Conservation (phyloP, 73 alveolate genomes). For the Tetrahymena elliotti region DNA sequence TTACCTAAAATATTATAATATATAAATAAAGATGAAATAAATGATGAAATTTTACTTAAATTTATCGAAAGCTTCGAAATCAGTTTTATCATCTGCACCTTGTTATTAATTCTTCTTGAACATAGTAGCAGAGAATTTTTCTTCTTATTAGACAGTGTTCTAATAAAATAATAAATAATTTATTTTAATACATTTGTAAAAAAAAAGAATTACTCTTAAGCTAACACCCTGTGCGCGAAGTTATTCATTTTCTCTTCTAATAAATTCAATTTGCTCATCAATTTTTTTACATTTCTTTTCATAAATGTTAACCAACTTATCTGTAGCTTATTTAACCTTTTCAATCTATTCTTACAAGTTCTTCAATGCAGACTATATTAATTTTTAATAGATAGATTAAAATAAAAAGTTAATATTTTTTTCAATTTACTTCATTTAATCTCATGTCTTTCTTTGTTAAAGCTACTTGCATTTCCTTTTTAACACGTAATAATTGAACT, state of each 20-base stretch:
- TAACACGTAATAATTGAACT: constrained; percentile 17
- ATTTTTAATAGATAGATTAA: neutral
- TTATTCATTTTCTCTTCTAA: constrained; percentile 34
- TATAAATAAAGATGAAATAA: neutral
- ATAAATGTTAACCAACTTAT: constrained; percentile 2
- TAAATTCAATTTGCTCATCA: constrained; percentile 31
- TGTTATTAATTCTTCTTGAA: constrained; percentile 9
- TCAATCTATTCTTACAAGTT: constrained; percentile 22
- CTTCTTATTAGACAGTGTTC: constrained; percentile 34
- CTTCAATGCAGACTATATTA: neutral
- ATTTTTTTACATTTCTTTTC: constrained; percentile 24
- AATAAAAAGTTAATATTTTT: neutral
- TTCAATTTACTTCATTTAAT: constrained; percentile 6
- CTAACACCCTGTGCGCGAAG: constrained; percentile 11
- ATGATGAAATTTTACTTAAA: neutral
- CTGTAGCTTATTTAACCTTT: constrained; percentile 14
- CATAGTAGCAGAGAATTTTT: constrained; percentile 28
- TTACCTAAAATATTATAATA: neutral
- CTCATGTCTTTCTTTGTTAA: constrained; percentile 40
- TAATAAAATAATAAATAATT: neutral
- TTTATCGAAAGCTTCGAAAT: constrained; percentile 16
- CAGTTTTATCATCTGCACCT: constrained; percentile 25
- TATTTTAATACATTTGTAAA: neutral
- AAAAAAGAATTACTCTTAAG: neutral
- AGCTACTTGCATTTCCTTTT: constrained; percentile 39